Evolutionary conservation across 305 asterid genomes (phyloP).

Genomic region (Fraxinus greggii): DNA sequence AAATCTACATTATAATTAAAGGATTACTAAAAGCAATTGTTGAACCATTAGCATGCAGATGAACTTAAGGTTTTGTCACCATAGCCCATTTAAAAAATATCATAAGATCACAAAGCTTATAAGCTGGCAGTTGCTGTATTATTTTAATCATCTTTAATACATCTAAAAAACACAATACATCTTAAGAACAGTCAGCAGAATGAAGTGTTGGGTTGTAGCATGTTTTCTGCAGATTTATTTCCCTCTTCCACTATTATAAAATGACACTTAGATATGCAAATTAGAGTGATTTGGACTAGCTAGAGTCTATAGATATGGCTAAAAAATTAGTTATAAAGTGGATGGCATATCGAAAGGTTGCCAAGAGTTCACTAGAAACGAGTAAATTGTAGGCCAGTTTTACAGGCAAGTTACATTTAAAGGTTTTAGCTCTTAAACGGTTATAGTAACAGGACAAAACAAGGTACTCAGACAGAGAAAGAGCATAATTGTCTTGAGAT

Average conservation of each 20-base stretch:
- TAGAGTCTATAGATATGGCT: background rate
- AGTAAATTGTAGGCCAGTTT: constrained; percentile 3
- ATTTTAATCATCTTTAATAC: background rate
- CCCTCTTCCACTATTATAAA: constrained; percentile 9
- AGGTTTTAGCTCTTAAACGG: background rate
- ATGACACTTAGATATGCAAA: constrained; percentile 14
- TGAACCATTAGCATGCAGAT: background rate
- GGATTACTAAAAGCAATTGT: background rate
- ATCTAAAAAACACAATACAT: background rate
- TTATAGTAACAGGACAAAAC: background rate
- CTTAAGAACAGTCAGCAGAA: background rate
- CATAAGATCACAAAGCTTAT: background rate
- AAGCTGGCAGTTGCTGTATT: background rate
- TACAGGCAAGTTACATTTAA: background rate
- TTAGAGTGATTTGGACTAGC: background rate
- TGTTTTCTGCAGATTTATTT: background rate
- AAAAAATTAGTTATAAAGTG: background rate
- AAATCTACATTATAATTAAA: background rate
- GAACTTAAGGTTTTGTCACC: background rate
- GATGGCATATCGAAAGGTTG: background rate
- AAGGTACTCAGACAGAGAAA: background rate
- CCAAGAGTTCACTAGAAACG: background rate
- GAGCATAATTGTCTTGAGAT: constrained; percentile 7
- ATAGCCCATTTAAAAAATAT: background rate
- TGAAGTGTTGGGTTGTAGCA: background rate